phyloP scores from a whole-genome alignment of 495 filamentous ascomycete genomes.

The Pseudoneurospora amorphoporcata region DNA sequence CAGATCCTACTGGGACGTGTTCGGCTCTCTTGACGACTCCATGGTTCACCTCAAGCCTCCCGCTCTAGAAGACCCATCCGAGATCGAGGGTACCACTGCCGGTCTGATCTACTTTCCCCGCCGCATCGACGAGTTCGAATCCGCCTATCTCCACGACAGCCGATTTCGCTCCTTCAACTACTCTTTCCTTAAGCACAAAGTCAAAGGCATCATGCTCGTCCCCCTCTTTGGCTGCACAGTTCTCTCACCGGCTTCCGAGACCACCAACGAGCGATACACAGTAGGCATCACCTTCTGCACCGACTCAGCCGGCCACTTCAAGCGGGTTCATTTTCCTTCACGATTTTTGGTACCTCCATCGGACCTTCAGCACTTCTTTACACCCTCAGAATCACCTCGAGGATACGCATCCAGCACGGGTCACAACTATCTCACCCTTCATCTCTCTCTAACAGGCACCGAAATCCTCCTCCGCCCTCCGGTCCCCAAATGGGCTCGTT shows the following conservation, averaged over 20 bases:
- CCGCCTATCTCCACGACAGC: not conserved
- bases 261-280: not conserved
- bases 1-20: not conserved
- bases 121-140: not conserved
- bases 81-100: not conserved
- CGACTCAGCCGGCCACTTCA: not conserved
- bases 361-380: not conserved
- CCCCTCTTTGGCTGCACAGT: constrained; percentile 2
- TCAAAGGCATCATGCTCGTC: not conserved
- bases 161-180: constrained; percentile 4
- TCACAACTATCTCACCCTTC: not conserved
- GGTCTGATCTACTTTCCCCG: constrained; percentile 1
- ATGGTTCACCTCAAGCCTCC: not conserved
- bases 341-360: constrained; percentile 1
- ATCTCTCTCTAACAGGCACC: not conserved
- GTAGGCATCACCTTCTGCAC: constrained; percentile 7
- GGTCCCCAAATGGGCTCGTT: constrained; percentile 1
- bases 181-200: constrained; percentile 2
- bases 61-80: not conserved
- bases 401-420: not conserved
- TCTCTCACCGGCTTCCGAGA: not conserved
- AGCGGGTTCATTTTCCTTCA: constrained; percentile 6
- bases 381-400: not conserved
- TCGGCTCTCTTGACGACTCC: not conserved
- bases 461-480: constrained; percentile 3